A percentile compares a stretch with the other conserved stretches of the same genome.
These are phyloP conservation scores for Cercospora citrullina DNA, from an alignment of 2,329 filamentous ascomycete species.

Conservation along the genomic window DNA sequence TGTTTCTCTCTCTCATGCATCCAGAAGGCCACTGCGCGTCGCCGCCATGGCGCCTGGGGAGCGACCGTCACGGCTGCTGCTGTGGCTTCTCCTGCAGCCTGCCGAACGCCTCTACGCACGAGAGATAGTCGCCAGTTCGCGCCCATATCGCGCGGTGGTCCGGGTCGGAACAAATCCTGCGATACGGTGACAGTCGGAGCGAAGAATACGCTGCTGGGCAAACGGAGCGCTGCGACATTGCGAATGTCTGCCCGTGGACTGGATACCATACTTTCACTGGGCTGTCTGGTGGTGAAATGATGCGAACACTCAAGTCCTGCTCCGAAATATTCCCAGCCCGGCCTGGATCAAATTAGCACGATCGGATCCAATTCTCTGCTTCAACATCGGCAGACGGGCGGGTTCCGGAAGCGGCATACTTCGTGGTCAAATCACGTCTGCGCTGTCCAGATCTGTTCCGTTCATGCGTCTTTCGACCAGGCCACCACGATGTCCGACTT, in stretches of 20 bases:
- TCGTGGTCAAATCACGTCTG: background rate
- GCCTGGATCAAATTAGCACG: background rate
- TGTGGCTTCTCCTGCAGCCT: background rate
- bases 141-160: background rate
- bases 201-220: slow-evolving; percentile 9
- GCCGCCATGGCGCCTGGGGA: background rate
- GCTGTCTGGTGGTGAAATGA: background rate
- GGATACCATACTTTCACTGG: slow-evolving; percentile 5
- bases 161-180: background rate
- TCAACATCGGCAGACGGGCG: slow-evolving; percentile 11
- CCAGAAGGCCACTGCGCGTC: background rate
- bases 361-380: background rate
- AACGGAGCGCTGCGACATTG: background rate
- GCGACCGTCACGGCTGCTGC: background rate
- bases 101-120: background rate
- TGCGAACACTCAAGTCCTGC: background rate
- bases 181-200: background rate
- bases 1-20: background rate
- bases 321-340: slow-evolving; percentile 8
- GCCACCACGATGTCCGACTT: background rate
- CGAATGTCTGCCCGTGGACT: background rate
- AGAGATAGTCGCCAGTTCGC: background rate
- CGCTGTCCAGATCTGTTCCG: background rate
- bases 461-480: background rate
- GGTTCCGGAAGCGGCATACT: background rate